phyloP scores from a whole-genome alignment of 805 yeast genomes.

The Hanseniaspora clermontiae region DNA sequence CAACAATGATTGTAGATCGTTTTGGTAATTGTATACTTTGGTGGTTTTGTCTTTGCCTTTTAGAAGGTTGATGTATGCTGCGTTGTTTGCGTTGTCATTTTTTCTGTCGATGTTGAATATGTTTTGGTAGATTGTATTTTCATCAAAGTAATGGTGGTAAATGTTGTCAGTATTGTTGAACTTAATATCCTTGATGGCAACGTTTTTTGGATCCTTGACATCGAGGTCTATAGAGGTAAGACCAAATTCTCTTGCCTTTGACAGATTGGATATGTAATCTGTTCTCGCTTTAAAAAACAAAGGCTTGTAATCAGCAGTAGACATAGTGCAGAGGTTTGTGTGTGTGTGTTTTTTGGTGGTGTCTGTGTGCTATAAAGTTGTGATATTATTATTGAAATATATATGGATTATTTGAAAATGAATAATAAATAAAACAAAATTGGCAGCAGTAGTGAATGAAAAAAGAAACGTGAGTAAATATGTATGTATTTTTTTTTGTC shows the following conservation, averaged over 20 bases:
- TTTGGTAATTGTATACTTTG: constrained; percentile 30
- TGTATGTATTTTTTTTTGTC: background rate
- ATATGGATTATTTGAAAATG: too few species aligned
- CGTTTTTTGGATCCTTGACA: background rate
- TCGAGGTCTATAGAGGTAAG: constrained; percentile 43
- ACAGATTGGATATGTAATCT: constrained; percentile 47
- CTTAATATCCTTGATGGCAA: constrained; percentile 21
- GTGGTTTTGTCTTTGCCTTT: constrained; percentile 5
- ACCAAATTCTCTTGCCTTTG: constrained; percentile 77
- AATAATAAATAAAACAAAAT: background rate
- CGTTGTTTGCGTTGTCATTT: constrained; percentile 42
- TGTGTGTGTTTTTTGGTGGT: too few species aligned
- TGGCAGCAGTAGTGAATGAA: constrained; percentile 17
- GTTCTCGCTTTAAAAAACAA: constrained; percentile 35
- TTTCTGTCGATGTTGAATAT: constrained; percentile 54
- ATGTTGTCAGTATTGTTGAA: constrained; percentile 40
- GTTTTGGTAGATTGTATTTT: constrained; percentile 46
- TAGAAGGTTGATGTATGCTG: constrained; percentile 20
- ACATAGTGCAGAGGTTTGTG: background rate
- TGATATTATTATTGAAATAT: too few species aligned
- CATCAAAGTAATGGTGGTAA: constrained; percentile 72
- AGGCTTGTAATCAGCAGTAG: constrained; percentile 9
- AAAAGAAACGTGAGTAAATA: constrained; percentile 28
- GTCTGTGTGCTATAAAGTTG: too few species aligned
- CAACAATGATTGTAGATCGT: constrained; percentile 42